A percentile compares a stretch with the other conserved stretches of the same genome.
phyloP scores from a whole-genome alignment of 768 basidiomycete genomes.

The Royoungia palumana region DNA sequence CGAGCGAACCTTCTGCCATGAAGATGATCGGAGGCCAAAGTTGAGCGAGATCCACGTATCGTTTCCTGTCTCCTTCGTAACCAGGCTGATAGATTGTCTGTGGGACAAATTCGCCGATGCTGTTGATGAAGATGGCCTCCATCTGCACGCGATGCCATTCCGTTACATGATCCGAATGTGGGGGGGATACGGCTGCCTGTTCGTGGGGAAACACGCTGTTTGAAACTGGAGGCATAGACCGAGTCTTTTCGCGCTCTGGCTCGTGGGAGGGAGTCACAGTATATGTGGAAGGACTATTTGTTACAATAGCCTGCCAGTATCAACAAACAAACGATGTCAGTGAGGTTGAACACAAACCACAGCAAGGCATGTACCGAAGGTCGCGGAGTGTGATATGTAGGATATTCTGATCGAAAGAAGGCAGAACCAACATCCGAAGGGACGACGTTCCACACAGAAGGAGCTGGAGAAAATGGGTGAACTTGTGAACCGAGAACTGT shows the following conservation, averaged over 20 bases:
- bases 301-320: background rate
- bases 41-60: slow-evolving; percentile 64
- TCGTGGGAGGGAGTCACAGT: background rate
- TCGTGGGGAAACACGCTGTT: background rate
- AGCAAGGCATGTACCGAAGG: background rate
- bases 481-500: too few relatives aligned
- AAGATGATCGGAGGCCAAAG: slow-evolving; percentile 63
- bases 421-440: too few relatives aligned
- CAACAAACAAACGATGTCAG: background rate
- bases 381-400: background rate
- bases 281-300: background rate
- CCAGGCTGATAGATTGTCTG: slow-evolving; percentile 69
- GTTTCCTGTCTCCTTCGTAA: slow-evolving; percentile 63
- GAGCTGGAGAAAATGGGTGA: too few relatives aligned
- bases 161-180: background rate
- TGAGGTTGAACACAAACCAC: background rate
- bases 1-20: slow-evolving; percentile 44
- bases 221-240: background rate
- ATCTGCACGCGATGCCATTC: background rate
- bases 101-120: slow-evolving; percentile 50
- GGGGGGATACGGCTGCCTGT: background rate
- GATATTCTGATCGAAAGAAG: background rate
- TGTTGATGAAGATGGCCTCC: slow-evolving; percentile 20
- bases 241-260: background rate
- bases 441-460: too few relatives aligned